Evolutionary conservation across 2,329 filamentous ascomycete species (phyloP).

Genomic region (Mycosphaerella arachidis): DNA sequence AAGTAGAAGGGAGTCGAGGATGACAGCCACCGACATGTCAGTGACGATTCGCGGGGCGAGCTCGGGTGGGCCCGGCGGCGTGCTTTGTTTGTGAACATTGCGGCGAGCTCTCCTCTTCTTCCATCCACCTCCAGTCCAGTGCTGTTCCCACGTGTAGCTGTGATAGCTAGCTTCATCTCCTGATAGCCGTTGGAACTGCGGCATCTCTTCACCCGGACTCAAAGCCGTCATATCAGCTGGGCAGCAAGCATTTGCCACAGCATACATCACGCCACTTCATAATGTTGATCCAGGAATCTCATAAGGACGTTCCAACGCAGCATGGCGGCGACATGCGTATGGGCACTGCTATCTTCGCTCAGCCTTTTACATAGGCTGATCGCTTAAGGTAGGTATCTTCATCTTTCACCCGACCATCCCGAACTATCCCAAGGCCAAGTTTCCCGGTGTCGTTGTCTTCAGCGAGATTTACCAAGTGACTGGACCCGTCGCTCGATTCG

Average conservation of each 20-base stretch:
- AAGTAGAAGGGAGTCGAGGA: background rate
- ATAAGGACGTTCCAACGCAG: conserved; percentile 57
- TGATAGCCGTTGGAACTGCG: background rate
- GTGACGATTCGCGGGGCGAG: background rate
- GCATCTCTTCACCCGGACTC: background rate
- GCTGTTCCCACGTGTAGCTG: background rate
- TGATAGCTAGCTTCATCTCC: background rate
- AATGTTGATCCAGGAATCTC: conserved; percentile 58
- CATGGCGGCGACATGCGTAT: conserved; percentile 58
- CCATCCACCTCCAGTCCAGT: background rate
- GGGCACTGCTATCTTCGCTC: conserved; percentile 4
- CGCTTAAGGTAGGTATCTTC: conserved; percentile 64
- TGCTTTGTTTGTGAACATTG: background rate
- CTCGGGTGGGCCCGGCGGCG: background rate
- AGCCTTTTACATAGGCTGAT: conserved; percentile 24
- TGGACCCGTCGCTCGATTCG: conserved; percentile 82
- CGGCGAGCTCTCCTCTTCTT: background rate
- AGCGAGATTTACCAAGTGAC: conserved; percentile 97
- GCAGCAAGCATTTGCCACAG: background rate
- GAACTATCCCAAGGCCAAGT: conserved; percentile 82
- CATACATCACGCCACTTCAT: conserved; percentile 16
- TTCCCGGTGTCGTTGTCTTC: conserved; percentile 83
- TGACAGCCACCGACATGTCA: background rate
- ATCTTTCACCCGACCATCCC: conserved; percentile 81
- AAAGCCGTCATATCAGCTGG: background rate